Conservation (phyloP, 306 rosid genomes). For the Lotus japonicus region DNA sequence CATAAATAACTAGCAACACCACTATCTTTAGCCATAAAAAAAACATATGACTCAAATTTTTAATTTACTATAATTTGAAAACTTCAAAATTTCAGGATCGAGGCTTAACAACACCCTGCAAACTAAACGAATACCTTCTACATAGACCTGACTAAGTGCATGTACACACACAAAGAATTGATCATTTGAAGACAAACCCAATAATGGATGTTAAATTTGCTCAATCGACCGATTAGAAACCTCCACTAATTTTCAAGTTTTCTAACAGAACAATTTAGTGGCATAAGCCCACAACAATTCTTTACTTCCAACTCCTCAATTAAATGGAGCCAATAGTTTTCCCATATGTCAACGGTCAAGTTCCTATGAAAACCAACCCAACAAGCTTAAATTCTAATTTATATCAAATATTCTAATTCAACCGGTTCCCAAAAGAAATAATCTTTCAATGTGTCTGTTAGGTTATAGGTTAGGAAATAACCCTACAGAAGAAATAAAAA, state of each 20-base stretch:
- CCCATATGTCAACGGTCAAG: not conserved
- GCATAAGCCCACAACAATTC: not conserved
- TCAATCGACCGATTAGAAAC: not conserved
- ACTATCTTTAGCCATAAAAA: not conserved
- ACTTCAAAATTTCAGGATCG: not conserved
- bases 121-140: not conserved
- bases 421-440: not conserved
- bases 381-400: not conserved
- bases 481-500: too few relatives aligned
- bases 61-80: not conserved
- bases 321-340: slow-evolving; percentile 3
- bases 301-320: not conserved
- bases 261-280: not conserved
- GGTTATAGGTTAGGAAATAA: too few relatives aligned
- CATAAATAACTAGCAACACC: not conserved
- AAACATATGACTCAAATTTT: not conserved
- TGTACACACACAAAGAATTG: not conserved
- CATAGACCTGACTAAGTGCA: not conserved
- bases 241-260: not conserved
- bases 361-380: not conserved
- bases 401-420: not conserved
- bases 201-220: not conserved
- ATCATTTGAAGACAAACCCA: not conserved
- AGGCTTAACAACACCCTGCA: not conserved
- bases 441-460: not conserved